Base-by-base conservation (phyloP, 176 grass and related monocot species). In the Musa schizocarpa region DNA sequence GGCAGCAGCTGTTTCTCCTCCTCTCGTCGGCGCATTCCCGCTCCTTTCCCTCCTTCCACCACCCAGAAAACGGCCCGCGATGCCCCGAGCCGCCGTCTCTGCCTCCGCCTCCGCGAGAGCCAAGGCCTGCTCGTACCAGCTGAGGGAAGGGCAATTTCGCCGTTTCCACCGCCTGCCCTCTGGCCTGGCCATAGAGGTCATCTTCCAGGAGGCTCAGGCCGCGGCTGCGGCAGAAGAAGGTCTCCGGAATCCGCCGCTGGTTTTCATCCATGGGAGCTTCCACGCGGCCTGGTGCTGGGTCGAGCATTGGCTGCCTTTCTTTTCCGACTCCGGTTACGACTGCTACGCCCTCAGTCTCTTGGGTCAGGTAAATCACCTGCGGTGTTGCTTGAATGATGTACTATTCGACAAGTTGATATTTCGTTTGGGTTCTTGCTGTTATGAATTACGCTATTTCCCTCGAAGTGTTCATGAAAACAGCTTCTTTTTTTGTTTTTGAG, bases 241-340 rank as follows among this genome's bases (percentile, higher is more conserved):
- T 25, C 5, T 69, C 9, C 59, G 34, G 68, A 69, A 72, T 53
- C 52, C 90, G 25, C 83, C 93, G 7, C 65, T 90, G 56, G 93
- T 97, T 56, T 89, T 97, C 80, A 80, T 97, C 69, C 93, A 97
- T 54, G 93, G 93, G 25, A 97, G 93, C 86, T 97, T 97, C 85
- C 93, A 97, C 79, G 93, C 88, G 54, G 90, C 90, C 51, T 97
- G 93, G 93, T 97, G 93, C 86, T 97, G 90, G 93, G 88, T 88
- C 2, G 90, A 97, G 71, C 83, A 81, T 72, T 93, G 90, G 90
- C 82, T 93, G 14, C 90, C 93, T n/a, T 97, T 90, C 83, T 93
- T 97, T 79, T 88, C 88, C 14, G 29, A 63, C 78, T 81, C 93
- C 48, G 90, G 93, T 13, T 87, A 90, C 67, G 76, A 85, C 73